These are phyloP conservation scores for Chimonanthus praecox DNA, from an alignment of 164 flowering plant genomes.

Conservation along the genomic window DNA sequence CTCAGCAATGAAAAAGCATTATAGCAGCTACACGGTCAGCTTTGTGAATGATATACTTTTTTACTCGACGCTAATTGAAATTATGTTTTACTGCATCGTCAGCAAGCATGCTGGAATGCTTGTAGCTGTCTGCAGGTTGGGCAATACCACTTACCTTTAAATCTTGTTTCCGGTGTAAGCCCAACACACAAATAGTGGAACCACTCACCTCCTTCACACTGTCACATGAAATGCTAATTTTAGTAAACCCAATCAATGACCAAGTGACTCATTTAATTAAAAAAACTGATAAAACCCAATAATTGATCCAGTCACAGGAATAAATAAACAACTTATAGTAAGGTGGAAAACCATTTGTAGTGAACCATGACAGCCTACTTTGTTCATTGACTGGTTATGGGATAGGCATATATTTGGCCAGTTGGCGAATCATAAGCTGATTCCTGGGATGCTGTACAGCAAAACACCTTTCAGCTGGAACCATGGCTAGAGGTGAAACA, in stretches of 20 bases:
- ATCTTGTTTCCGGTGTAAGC: slow-evolving; percentile 96
- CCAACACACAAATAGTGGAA: slow-evolving; percentile 97
- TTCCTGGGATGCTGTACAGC: background rate
- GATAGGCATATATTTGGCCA: background rate
- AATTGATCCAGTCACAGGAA: background rate
- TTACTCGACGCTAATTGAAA: no score
- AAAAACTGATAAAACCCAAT: background rate
- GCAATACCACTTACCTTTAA: slow-evolving; percentile 95
- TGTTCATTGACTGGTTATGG: background rate
- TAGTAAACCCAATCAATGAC: background rate
- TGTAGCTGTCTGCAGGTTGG: slow-evolving; percentile 74
- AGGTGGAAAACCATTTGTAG: no score
- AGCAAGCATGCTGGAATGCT: background rate
- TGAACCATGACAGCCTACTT: background rate
- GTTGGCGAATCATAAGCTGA: background rate
- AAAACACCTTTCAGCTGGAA: background rate
- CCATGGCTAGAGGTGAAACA: background rate
- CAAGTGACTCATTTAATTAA: background rate
- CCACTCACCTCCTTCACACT: slow-evolving; percentile 99
- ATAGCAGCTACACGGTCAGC: no score
- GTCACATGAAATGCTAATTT: slow-evolving; percentile 14
- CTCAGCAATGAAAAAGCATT: no score
- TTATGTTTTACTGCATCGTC: no score
- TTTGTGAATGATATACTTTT: no score
- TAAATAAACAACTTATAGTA: no score